Evolutionary conservation across 768 basidiomycete genomes (phyloP).

Genomic region (Boletellus sp.): DNA sequence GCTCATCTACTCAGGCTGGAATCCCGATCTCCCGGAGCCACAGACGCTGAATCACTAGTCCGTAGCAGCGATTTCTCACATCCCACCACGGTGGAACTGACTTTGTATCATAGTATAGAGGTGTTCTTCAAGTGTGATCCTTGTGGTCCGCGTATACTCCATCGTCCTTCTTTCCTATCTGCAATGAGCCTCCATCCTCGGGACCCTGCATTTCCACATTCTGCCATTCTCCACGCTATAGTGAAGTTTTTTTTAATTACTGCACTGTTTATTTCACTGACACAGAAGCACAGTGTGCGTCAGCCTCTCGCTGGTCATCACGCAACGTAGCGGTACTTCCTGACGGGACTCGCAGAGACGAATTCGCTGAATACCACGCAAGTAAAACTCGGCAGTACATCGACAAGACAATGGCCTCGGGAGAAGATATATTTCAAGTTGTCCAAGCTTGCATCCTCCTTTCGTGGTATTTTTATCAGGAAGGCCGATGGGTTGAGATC

Average conservation of each 20-base stretch:
- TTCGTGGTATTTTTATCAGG: conserved; percentile 90
- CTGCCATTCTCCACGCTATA: conserved; percentile 88
- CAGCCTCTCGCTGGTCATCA: conserved; percentile 79
- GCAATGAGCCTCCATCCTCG: conserved; percentile 77
- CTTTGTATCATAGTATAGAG: conserved; percentile 54
- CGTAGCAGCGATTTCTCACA: conserved; percentile 26
- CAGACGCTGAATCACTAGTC: conserved; percentile 72
- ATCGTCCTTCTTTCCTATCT: conserved; percentile 74
- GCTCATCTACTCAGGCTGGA: conserved; percentile 76
- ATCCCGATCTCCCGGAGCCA: conserved; percentile 79
- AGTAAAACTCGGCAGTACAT: conserved; percentile 85
- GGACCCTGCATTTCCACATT: conserved; percentile 83
- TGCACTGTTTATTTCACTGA: conserved; percentile 10
- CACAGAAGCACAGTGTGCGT: conserved; percentile 57
- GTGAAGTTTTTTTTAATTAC: conserved; percentile 41
- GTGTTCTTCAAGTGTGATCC: conserved; percentile 88
- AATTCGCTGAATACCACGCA: conserved; percentile 84
- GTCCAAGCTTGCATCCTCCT: conserved; percentile 84
- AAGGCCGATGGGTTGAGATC: conserved; percentile 86
- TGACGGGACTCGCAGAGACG: conserved; percentile 76
- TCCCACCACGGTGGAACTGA: conserved; percentile 14
- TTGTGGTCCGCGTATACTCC: conserved; percentile 79
- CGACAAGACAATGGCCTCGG: conserved; percentile 86
- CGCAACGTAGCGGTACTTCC: conserved; percentile 61
- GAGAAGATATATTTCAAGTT: conserved; percentile 81